phyloP scores from a whole-genome alignment of 2,329 filamentous ascomycete genomes.

The Talaromyces marneffei region DNA sequence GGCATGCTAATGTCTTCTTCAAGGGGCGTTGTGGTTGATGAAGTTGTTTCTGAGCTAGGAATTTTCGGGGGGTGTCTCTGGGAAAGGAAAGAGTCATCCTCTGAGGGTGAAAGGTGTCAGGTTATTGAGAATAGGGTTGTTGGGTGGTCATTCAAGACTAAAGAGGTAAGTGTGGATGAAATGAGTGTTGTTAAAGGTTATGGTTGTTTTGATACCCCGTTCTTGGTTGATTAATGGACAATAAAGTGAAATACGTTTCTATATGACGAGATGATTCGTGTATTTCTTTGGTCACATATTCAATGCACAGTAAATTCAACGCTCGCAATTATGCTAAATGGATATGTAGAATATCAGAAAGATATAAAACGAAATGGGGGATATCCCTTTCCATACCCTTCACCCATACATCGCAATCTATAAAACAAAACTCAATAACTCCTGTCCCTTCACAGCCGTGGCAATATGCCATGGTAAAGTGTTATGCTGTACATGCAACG shows the following conservation, averaged over 20 bases:
- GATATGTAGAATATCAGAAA: background rate
- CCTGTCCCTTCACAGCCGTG: conserved; percentile 39
- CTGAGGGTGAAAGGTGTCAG: conserved; percentile 12
- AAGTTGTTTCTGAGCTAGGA: conserved; percentile 41
- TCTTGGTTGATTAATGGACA: conserved; percentile 18
- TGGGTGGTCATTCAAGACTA: conserved; percentile 45
- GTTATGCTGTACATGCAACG: conserved; percentile 36
- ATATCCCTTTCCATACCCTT: background rate
- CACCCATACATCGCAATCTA: conserved; percentile 18
- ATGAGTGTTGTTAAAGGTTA: conserved; percentile 47
- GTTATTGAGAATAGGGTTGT: conserved; percentile 31
- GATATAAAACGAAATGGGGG: background rate
- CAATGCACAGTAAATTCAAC: conserved; percentile 1
- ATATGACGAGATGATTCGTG: background rate
- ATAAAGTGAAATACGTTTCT: background rate
- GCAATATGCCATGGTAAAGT: conserved; percentile 46
- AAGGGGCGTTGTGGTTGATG: conserved; percentile 28
- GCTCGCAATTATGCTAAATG: background rate
- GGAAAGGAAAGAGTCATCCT: conserved; percentile 15
- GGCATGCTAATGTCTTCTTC: conserved; percentile 30
- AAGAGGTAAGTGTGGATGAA: conserved; percentile 36
- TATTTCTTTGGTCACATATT: background rate
- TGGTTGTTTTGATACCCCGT: conserved; percentile 43
- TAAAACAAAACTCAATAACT: conserved; percentile 38
- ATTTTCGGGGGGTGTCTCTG: conserved; percentile 40